Conservation (phyloP, 2,329 filamentous ascomycete genomes). For the Hypoxylon sp. region DNA sequence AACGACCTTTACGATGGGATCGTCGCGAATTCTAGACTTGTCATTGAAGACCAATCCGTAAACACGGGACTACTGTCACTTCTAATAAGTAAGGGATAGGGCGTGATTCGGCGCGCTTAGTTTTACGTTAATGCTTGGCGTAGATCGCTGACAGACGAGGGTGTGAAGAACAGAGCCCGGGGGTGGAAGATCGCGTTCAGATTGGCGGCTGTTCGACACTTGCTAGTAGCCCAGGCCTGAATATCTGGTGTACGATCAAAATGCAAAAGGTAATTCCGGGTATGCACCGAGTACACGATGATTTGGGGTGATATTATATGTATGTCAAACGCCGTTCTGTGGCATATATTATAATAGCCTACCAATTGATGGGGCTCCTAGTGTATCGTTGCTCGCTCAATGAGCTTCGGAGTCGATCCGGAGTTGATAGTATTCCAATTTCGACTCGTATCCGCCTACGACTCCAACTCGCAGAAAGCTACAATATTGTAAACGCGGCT, state of each 20-base stretch:
- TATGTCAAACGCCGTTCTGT: conserved; percentile 11
- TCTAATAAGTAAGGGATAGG: conserved; percentile 34
- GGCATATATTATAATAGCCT: conserved; percentile 9
- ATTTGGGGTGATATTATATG: conserved; percentile 13
- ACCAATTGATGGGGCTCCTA: conserved; percentile 1
- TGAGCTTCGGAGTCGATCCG: conserved; percentile 8
- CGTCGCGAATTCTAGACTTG: conserved; percentile 32
- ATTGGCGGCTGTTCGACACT: conserved; percentile 28
- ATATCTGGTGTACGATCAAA: conserved; percentile 35
- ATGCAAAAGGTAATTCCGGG: conserved; percentile 22
- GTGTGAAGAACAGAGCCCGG: conserved; percentile 40
- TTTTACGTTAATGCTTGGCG: conserved; percentile 41
- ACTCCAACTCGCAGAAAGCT: background rate
- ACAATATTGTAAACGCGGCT: conserved; percentile 21
- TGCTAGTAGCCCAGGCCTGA: conserved; percentile 4
- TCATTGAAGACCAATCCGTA: conserved; percentile 26
- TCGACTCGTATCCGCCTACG: conserved; percentile 6
- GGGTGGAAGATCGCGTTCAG: conserved; percentile 31
- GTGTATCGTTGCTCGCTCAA: conserved; percentile 10
- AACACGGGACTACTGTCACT: conserved; percentile 16
- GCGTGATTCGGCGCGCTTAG: conserved; percentile 40
- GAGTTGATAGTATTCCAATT: conserved; percentile 7
- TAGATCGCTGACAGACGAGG: conserved; percentile 36
- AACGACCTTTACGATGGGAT: conserved; percentile 24
- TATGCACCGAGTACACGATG: conserved; percentile 9